A percentile compares a stretch with the other conserved stretches of the same genome.
Conservation (phyloP, 495 filamentous ascomycete genomes). For the Cryomyces minteri region DNA sequence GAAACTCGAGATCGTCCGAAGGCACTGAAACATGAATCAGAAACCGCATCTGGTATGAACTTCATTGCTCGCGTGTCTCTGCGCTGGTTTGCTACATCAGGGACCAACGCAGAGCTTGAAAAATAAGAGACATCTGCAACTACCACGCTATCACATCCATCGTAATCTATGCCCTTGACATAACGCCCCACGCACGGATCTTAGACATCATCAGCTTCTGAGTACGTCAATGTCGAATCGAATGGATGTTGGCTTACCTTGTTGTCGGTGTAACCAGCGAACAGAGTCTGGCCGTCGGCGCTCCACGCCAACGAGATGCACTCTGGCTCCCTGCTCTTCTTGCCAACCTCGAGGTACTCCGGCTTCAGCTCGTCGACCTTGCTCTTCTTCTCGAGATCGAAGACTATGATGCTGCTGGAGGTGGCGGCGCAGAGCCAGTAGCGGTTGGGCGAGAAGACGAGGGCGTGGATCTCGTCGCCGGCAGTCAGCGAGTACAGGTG, state of each 20-base stretch:
- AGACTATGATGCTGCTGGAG: conserved; percentile 95
- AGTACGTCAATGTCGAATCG: no score
- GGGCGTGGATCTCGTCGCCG: conserved; percentile 99
- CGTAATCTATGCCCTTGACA: conserved; percentile 33
- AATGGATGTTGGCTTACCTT: conserved; percentile 17
- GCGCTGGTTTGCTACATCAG: no score
- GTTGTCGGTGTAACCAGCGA: conserved; percentile 99
- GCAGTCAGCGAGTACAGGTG: conserved; percentile 99
- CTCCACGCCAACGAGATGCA: conserved; percentile 93
- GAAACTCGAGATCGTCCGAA: no score
- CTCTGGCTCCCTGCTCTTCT: conserved; percentile 98
- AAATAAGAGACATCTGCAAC: no score
- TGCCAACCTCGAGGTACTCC: conserved; percentile 87
- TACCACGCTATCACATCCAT: not conserved
- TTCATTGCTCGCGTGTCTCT: no score
- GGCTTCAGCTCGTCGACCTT: conserved; percentile 99
- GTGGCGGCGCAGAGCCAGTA: conserved; percentile 99
- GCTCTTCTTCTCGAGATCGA: conserved; percentile 99
- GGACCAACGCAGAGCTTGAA: no score
- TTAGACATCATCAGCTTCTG: no score
- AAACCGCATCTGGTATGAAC: no score
- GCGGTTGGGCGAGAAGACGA: conserved; percentile 99
- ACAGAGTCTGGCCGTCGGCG: conserved; percentile 96
- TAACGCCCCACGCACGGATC: conserved; percentile 98
- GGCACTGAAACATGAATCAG: no score